A percentile compares a stretch with the other conserved stretches of the same genome.
Conservation (phyloP, 441 rosid genomes). For the Brassica hybrid region DNA sequence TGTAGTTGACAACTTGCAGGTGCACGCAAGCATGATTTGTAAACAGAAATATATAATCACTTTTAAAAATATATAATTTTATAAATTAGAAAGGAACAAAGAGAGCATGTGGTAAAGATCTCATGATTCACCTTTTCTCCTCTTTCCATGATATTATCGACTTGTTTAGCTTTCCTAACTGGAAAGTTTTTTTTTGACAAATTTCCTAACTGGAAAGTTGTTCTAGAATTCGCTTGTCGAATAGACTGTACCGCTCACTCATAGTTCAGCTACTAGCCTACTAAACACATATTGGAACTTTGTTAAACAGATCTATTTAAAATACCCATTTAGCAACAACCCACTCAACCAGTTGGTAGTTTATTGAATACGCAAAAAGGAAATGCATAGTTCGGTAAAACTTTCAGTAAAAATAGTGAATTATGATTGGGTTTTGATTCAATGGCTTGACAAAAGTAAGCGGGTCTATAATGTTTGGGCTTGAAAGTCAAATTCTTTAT, state of each 20-base stretch:
- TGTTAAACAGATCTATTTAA: too few relatives aligned
- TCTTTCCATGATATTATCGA: background rate
- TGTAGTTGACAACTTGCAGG: slow-evolving; percentile 5
- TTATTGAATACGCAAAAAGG: background rate
- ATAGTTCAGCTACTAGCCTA: background rate
- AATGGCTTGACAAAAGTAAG: background rate
- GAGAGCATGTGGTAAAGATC: slow-evolving; percentile 11
- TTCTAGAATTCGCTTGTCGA: background rate
- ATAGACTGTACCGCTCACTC: background rate
- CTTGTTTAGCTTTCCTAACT: background rate
- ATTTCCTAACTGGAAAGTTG: background rate
- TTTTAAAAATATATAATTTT: background rate
- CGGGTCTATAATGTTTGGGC: slow-evolving; percentile 8
- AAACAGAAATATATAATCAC: slow-evolving; percentile 8
- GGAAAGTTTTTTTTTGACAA: background rate
- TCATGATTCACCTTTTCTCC: slow-evolving; percentile 1
- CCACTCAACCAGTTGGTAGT: background rate
- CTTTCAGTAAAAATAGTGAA: background rate
- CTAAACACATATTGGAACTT: background rate
- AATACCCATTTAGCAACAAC: background rate
- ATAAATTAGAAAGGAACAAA: slow-evolving; percentile 14
- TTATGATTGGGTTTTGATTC: background rate
- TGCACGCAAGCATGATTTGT: slow-evolving; percentile 20
- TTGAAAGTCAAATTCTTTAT: background rate
- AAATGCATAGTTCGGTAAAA: background rate